Evolutionary conservation across 208 protist genomes (phyloP), one percentile per base, ranked within the genome.

Genomic region (Trypanosoma scelopori): DNA sequence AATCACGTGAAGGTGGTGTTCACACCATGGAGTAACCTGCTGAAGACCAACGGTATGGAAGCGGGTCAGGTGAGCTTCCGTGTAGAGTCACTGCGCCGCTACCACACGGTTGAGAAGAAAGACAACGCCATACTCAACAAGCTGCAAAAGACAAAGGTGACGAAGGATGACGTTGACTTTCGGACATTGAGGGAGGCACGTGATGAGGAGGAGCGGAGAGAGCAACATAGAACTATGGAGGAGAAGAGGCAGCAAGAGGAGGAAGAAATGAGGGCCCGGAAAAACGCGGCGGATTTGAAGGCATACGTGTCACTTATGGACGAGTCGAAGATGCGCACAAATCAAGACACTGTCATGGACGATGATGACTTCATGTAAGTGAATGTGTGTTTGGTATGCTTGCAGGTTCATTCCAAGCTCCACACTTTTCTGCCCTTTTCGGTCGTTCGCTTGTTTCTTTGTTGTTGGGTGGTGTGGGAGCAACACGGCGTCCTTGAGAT

Each of bases 1-100:
- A 87, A 93, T 71, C 78, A 92, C 60, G 84, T 99, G 5, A 64
- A 70, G 42, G 76, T 99, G 6, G 93, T 99, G 12, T 99, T 99
- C 84, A 99, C 98, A 6, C 91, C 96, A 35, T 98, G 93, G 89
- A 80, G 85, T 61, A 99, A 99, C 82, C 78, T 99, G 37, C 92
- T 97, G 53, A 99, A 99, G 83, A 98, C 93, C 3, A 71, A 76
- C 18, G 86, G 78, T 50, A 99, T 99, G 98, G 98, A 91, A 18
- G 85, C 92, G 1, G 98, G 98, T 16, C 96, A 99, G 73, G 92
- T 97, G 12, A 82, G 95, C 22, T 99, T 98, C 71, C 92, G 98
- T 75, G 82, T 98, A 28, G 74, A 95, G 42, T 84, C 82, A 56
- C 60, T 84, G 49, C 87, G 97, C 18, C 74, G 73, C n/a, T 91